phyloP scores from a whole-genome alignment of 495 filamentous ascomycete species.

The Penicillium malachiteum region DNA sequence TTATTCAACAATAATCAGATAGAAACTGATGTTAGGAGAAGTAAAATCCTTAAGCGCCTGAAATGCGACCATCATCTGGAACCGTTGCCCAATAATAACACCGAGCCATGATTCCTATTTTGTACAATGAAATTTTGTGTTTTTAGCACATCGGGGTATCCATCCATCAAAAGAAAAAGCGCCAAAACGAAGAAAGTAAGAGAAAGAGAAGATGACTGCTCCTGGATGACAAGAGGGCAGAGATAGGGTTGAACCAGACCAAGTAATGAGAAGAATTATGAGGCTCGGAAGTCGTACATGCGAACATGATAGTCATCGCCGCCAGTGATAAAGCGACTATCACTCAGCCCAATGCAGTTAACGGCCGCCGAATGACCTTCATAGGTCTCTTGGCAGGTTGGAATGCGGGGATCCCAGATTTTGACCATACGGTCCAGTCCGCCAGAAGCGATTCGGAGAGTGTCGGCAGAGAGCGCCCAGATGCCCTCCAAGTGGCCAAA shows the following conservation, averaged over 20 bases:
- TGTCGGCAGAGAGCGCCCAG: conserved; percentile 92
- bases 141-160: conserved; percentile 24
- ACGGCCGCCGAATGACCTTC: conserved; percentile 86
- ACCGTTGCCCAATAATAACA: not conserved
- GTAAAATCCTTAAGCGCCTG: conserved; percentile 5
- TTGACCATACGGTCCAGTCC: conserved; percentile 95
- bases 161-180: conserved; percentile 10
- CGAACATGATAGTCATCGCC: conserved; percentile 90
- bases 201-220: not conserved
- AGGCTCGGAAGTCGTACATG: conserved; percentile 75
- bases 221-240: not conserved
- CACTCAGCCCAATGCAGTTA: conserved; percentile 88
- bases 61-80: conserved; percentile 5
- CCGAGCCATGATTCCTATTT: not conserved
- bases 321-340: conserved; percentile 81
- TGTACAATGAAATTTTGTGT: conserved; percentile 3
- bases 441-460: conserved; percentile 81
- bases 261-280: conserved; percentile 2
- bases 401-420: conserved; percentile 90
- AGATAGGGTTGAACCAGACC: not conserved
- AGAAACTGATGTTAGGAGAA: not conserved
- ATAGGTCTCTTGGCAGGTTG: conserved; percentile 87
- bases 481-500: conserved; percentile 96
- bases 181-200: conserved; percentile 2
- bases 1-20: too few species aligned